A percentile compares a stretch with the other conserved stretches of the same genome.
phyloP scores from a whole-genome alignment of 75 land plant species.

The Adiantum capillusveneris region DNA sequence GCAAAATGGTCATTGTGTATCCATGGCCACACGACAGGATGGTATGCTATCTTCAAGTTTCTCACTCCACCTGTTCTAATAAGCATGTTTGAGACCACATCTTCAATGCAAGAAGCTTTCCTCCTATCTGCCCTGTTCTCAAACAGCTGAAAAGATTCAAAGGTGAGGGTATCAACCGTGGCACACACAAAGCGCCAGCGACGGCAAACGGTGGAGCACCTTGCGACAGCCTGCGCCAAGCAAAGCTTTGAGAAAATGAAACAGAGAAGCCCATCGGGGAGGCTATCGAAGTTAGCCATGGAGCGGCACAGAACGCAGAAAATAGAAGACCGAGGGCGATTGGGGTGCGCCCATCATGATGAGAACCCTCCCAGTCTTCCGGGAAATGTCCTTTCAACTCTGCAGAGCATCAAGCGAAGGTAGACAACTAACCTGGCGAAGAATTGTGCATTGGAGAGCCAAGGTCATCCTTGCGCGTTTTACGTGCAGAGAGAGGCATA shows the following conservation, averaged over 20 bases:
- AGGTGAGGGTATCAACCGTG: slow-evolving; percentile 24
- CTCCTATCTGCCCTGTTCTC: slow-evolving; percentile 27
- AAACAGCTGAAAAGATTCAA: slow-evolving; percentile 31
- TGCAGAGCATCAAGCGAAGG: too few relatives aligned
- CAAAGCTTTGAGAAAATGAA: slow-evolving; percentile 22
- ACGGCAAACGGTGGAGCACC: slow-evolving; percentile 22
- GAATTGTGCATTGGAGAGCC: too few relatives aligned
- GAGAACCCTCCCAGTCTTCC: too few relatives aligned
- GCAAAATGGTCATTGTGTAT: slow-evolving; percentile 26
- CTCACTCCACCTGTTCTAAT: slow-evolving; percentile 14
- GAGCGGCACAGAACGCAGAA: too few relatives aligned
- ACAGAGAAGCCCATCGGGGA: slow-evolving; percentile 22
- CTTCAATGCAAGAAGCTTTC: slow-evolving; percentile 32
- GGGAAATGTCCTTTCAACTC: too few relatives aligned
- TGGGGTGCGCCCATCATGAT: too few relatives aligned
- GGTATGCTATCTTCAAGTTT: slow-evolving; percentile 22
- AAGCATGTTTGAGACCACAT: slow-evolving; percentile 23
- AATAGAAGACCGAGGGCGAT: too few relatives aligned
- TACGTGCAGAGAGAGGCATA: too few relatives aligned
- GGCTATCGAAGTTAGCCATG: slow-evolving; percentile 24
- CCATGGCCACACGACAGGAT: slow-evolving; percentile 40
- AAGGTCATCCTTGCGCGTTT: too few relatives aligned
- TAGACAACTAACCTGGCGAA: too few relatives aligned
- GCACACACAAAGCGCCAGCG: slow-evolving; percentile 18
- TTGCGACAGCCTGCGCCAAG: slow-evolving; percentile 26